Evolutionary conservation across 345 rosid species (phyloP).

Genomic region (Bruguiera sexangula): DNA sequence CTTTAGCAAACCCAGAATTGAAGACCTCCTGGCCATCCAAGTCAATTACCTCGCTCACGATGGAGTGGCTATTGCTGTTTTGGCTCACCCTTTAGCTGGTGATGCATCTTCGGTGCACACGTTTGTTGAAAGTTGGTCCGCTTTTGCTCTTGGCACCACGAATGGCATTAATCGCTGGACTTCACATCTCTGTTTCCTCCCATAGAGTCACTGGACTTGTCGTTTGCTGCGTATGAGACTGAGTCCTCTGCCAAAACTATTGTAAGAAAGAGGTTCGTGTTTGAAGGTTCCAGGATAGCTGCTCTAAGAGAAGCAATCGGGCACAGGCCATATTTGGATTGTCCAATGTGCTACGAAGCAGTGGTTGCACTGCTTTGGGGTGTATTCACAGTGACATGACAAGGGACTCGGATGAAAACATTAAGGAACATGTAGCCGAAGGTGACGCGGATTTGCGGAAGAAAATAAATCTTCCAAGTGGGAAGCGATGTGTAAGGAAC

Average conservation of each 20-base stretch:
- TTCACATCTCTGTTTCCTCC: not conserved
- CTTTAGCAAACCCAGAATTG: not conserved
- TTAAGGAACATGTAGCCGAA: not conserved
- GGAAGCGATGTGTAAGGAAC: slow-evolving; percentile 22
- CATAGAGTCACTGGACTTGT: not conserved
- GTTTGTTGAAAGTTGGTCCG: not conserved
- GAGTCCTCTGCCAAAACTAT: not conserved
- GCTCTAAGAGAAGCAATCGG: slow-evolving; percentile 12
- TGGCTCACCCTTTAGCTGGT: not conserved
- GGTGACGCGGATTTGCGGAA: slow-evolving; percentile 16
- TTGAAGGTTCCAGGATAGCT: slow-evolving; percentile 12
- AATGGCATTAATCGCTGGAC: not conserved
- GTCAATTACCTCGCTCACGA: not conserved
- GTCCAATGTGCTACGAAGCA: slow-evolving; percentile 21
- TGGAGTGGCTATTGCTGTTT: not conserved
- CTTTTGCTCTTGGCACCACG: not conserved
- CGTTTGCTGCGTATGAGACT: not conserved
- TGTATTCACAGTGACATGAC: not conserved
- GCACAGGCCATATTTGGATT: not conserved
- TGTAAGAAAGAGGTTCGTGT: slow-evolving; percentile 22
- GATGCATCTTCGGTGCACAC: not conserved
- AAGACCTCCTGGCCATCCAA: not conserved
- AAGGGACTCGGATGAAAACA: not conserved
- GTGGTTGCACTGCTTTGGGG: slow-evolving; percentile 25
- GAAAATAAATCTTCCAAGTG: slow-evolving; percentile 24